phyloP scores from a whole-genome alignment of 2,329 filamentous ascomycete species.

The Cordyceps cateniannulata region DNA sequence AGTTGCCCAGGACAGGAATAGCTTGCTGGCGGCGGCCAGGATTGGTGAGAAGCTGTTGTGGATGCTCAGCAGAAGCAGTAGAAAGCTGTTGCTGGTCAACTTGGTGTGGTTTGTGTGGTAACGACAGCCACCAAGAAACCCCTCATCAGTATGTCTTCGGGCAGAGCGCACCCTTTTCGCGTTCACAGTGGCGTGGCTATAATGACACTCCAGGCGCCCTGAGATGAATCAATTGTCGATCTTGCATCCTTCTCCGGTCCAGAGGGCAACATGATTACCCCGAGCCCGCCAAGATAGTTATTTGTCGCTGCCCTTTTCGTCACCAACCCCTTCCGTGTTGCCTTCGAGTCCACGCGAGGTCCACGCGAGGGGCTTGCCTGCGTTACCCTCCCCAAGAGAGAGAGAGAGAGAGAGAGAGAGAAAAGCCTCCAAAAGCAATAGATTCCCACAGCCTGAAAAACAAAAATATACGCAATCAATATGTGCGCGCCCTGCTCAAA shows the following conservation, averaged over 20 bases:
- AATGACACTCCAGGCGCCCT: neutral
- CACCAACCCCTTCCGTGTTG: too few species aligned
- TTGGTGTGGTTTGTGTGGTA: neutral
- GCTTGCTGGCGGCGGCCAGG: neutral
- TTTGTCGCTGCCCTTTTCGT: too few species aligned
- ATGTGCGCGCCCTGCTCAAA: neutral
- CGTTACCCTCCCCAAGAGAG: too few species aligned
- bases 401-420: neutral
- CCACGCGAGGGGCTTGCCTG: too few species aligned
- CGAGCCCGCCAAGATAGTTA: too few species aligned
- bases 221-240: neutral
- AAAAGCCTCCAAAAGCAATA: neutral
- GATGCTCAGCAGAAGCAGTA: neutral
- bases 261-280: too few species aligned
- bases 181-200: neutral
- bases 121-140: neutral
- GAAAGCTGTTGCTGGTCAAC: neutral
- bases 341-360: neutral
- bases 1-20: conserved; percentile 4
- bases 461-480: neutral
- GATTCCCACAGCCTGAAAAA: neutral
- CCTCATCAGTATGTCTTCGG: too few species aligned
- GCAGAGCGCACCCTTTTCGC: too few species aligned
- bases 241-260: neutral
- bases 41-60: neutral